Base-by-base conservation (phyloP, 306 rosid genomes). In the Vachellia collinsii region DNA sequence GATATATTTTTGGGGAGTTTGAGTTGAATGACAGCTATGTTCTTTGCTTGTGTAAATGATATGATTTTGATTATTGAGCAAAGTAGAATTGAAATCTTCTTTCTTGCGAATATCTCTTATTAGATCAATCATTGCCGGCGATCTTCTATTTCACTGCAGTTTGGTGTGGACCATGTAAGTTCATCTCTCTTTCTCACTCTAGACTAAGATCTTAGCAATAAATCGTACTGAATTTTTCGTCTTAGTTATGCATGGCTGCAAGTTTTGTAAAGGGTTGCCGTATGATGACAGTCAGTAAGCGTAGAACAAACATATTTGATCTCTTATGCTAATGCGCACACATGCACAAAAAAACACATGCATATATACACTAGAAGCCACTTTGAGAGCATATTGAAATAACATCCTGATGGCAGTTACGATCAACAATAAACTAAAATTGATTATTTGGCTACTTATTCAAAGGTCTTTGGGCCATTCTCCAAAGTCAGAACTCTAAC, bases 91-190 rank as follows among this genome's bases (percentile, higher is more conserved):
- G 38, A 77, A n/a, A 67, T 58, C 4, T 29, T 70, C 38, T 71
- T 77, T 75, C 77, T 85, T 3, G 75, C 44, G 34, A 53, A 61
- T 56, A 74, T 73, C 72, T 83, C 46, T 50, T 79, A 8, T 56
- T 43, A 94, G 98, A 87, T 42, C 81, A 77, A 58, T 88, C 94
- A n/a, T 65, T 85, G 86, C 92, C 92, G 4, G 90, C 95, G 2
- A 64, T 94, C 85, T 89, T 92, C 89, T 94, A 94, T 80, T 94
- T 92, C 90, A 92, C 97, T 59, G 97, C 98, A 34, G 92, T 47
- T 62, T 94, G 97, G 98, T 92, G 98, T 76, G 97, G 96, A 23
- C 97, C 98, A 77, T 94, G 98, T 92, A 90, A 94, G 97, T 88
- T 79, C 59, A 77, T 29, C 63, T 43, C 47, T 14, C 58, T 41